Evolutionary conservation across 805 yeast genomes (phyloP), one percentile per base, ranked within the genome.

Genomic region (Wickerhamomyces ciferrii): DNA sequence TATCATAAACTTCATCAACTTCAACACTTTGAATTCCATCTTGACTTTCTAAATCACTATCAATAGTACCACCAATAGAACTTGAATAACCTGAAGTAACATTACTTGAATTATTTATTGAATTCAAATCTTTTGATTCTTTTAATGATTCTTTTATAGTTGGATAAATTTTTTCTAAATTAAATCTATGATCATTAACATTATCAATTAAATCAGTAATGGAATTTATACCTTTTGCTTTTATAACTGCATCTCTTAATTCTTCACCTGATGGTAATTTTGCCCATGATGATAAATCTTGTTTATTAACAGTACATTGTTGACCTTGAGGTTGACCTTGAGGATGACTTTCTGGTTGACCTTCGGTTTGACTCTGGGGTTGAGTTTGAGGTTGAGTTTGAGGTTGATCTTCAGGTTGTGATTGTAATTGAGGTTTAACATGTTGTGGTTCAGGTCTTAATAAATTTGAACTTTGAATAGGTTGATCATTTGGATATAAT

Each of bases 1-100:
- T 83, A 51, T 85, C 92, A 55, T 84, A 85, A 4, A 80, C 85
- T 56, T 82, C 86, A 59, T 82, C 84, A n/a, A 84, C 87, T 4
- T 74, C 79, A 11, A 47, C 43, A 18, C 25, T 17, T 20, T 36
- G 38, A n/a, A 42, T 29, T 8, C 32, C 23, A 25, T 51, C 48
- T 34, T 42, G 44, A 39, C 23, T 23, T n/a, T 41, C 46, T 14
- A 17, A 13, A 17, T 17, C 36, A 20, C 10, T 32, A 21, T 31
- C 44, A 17, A 9, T 32, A 17, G 11, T 19, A 13, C 38, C 44
- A 17, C 20, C 24, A 14, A 29, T 18, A 5, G 11, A 19, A 15
- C 15, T 20, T 5, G 46, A n/a, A 24, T 20, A 31, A 13, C 27
- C 40, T 37, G 21, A 24, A 9, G 27, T 15, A n/a, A 48, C 17